Percentiles rank a stretch among this genome's conserved stretches.
Conservation (phyloP, 495 filamentous ascomycete genomes). For the Neurospora sp. region DNA sequence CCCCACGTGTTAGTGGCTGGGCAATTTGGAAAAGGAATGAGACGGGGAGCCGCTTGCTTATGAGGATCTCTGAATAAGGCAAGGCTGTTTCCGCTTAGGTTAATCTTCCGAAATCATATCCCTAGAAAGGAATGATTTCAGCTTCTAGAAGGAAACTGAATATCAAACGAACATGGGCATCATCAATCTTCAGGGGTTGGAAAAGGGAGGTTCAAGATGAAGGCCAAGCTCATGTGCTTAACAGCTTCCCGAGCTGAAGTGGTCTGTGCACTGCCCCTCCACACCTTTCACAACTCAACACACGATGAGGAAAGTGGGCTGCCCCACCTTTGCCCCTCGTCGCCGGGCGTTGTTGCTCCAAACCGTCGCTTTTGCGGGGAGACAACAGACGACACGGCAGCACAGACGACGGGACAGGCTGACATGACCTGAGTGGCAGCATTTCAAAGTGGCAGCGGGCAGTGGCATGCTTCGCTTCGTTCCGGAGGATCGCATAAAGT, state of each 20-base stretch:
- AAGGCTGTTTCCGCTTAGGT: not conserved
- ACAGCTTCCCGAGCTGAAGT: conserved; percentile 1
- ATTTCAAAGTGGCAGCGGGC: not conserved
- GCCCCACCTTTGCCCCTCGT: conserved; percentile 11
- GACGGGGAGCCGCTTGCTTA: not conserved
- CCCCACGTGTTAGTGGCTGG: not conserved
- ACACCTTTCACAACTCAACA: conserved; percentile 4
- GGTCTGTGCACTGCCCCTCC: conserved; percentile 22
- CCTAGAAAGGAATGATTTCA: not conserved
- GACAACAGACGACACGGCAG: not conserved
- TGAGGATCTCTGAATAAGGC: not conserved
- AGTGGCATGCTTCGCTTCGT: not conserved
- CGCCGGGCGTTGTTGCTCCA: not conserved
- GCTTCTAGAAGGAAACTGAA: not conserved
- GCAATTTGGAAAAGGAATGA: not conserved
- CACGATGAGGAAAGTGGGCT: conserved; percentile 7
- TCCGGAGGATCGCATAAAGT: not conserved
- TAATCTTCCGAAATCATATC: not conserved
- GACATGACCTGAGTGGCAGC: not conserved
- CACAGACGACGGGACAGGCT: not conserved
- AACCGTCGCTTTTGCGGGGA: not conserved
- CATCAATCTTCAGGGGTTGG: not conserved
- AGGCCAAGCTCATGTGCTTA: not conserved
- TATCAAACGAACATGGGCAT: not conserved
- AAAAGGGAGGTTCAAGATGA: not conserved